Evolutionary conservation across 495 filamentous ascomycete genomes (phyloP).

Genomic region (Penicillium cataractarum): DNA sequence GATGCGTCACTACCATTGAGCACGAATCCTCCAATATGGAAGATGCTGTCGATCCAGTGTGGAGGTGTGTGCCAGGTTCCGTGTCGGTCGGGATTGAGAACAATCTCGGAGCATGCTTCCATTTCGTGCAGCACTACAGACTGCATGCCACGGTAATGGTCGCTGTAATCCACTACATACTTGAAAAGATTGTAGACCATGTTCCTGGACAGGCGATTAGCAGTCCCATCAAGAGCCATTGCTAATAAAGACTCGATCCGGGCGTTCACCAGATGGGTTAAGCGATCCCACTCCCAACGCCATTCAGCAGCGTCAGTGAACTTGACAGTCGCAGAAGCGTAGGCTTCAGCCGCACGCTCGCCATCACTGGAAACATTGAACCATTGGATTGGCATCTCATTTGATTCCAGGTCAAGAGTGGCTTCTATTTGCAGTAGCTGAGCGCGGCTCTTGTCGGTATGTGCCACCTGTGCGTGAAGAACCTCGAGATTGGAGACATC

Average conservation of each 20-base stretch:
- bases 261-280: slow-evolving; percentile 32
- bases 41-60: slow-evolving; percentile 48
- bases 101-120: slow-evolving; percentile 47
- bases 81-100: slow-evolving; percentile 26
- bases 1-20: slow-evolving; percentile 35
- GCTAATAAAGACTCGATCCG: slow-evolving; percentile 33
- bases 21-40: slow-evolving; percentile 46
- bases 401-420: slow-evolving; percentile 13
- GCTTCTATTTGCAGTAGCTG: slow-evolving; percentile 27
- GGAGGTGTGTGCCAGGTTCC: slow-evolving; percentile 30
- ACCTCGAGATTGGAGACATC: slow-evolving; percentile 38
- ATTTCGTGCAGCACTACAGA: slow-evolving; percentile 37
- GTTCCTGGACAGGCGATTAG: slow-evolving; percentile 26
- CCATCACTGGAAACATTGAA: slow-evolving; percentile 16
- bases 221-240: slow-evolving; percentile 26
- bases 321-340: slow-evolving; percentile 26
- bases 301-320: slow-evolving; percentile 25
- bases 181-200: slow-evolving; percentile 41
- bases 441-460: slow-evolving; percentile 11
- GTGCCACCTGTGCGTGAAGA: slow-evolving; percentile 35
- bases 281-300: slow-evolving; percentile 29
- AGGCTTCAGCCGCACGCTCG: slow-evolving; percentile 18
- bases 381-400: slow-evolving; percentile 19
- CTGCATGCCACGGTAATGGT: slow-evolving; percentile 45
- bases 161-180: slow-evolving; percentile 45